These are phyloP conservation scores for Aspergillus sp. DNA, from an alignment of 2,329 filamentous ascomycete species.

Conservation along the genomic window DNA sequence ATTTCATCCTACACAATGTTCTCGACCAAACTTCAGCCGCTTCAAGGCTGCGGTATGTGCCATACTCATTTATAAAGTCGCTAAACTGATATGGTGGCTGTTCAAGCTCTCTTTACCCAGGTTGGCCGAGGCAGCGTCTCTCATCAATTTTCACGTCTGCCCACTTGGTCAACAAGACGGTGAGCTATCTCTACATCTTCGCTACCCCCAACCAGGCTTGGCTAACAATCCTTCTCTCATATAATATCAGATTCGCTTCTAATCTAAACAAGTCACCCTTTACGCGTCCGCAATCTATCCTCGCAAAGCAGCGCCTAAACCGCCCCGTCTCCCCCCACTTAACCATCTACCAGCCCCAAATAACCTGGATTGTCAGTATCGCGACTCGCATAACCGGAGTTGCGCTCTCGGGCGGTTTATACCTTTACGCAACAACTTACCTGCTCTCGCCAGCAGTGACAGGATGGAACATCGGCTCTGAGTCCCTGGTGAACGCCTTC, in stretches of 20 bases:
- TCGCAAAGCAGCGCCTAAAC: constrained; percentile 71
- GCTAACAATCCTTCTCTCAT: no score
- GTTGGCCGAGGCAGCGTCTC: no score
- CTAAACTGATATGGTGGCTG: background rate
- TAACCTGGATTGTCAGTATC: constrained; percentile 72
- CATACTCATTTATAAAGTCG: background rate
- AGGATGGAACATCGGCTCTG: constrained; percentile 64
- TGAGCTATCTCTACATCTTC: no score
- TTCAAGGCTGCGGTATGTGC: background rate
- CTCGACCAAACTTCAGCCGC: background rate
- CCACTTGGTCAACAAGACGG: no score
- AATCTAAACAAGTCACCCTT: no score
- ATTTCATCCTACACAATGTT: background rate
- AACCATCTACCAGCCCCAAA: constrained; percentile 74
- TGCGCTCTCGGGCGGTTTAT: constrained; percentile 67
- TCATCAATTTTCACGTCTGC: no score
- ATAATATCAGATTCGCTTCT: no score
- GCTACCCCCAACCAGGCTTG: no score
- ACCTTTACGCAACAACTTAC: constrained; percentile 74
- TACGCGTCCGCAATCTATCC: constrained; percentile 27
- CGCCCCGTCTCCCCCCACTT: constrained; percentile 82
- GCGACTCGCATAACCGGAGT: constrained; percentile 78
- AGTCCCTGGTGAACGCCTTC: constrained; percentile 59
- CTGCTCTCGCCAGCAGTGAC: constrained; percentile 66
- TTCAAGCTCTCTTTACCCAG: background rate